Percentiles rank a stretch among this genome's conserved stretches.
These are phyloP conservation scores for Paraphoma chrysanthemicola DNA, from an alignment of 2,329 filamentous ascomycete genomes.

Conservation along the genomic window DNA sequence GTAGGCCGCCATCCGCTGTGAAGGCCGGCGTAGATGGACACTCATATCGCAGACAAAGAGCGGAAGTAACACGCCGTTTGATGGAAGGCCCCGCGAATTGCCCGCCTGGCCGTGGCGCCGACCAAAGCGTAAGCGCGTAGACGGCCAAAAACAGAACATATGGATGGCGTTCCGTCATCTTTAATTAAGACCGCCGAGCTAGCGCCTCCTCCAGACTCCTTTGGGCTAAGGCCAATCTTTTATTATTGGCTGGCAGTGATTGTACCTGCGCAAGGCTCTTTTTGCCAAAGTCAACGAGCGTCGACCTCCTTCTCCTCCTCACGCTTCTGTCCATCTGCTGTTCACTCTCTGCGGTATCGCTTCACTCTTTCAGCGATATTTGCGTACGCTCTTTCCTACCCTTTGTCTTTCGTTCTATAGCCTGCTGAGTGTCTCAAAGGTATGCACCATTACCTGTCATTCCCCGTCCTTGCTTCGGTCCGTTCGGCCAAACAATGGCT, in stretches of 20 bases:
- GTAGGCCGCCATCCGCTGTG: not conserved
- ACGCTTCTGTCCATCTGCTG: conserved; percentile 18
- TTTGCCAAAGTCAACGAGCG: not conserved
- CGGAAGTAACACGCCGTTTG: too few relatives aligned
- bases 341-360: conserved; percentile 53
- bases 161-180: not conserved
- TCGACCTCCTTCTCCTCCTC: conserved; percentile 6
- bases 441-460: conserved; percentile 29
- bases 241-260: not conserved
- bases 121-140: not conserved
- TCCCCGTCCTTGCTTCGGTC: conserved; percentile 3
- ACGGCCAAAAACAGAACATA: not conserved
- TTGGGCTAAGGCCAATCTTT: not conserved
- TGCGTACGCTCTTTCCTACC: conserved; percentile 52
- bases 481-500: conserved; percentile 12
- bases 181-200: not conserved
- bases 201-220: not conserved
- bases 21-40: too few relatives aligned
- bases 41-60: too few relatives aligned
- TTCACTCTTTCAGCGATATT: conserved; percentile 70
- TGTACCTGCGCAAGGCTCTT: not conserved
- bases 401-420: conserved; percentile 30
- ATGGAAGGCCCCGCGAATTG: too few relatives aligned
- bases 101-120: not conserved
- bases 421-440: conserved; percentile 23